Base-by-base conservation (phyloP, 805 yeast genomes). In the Osmozyma mogii region DNA sequence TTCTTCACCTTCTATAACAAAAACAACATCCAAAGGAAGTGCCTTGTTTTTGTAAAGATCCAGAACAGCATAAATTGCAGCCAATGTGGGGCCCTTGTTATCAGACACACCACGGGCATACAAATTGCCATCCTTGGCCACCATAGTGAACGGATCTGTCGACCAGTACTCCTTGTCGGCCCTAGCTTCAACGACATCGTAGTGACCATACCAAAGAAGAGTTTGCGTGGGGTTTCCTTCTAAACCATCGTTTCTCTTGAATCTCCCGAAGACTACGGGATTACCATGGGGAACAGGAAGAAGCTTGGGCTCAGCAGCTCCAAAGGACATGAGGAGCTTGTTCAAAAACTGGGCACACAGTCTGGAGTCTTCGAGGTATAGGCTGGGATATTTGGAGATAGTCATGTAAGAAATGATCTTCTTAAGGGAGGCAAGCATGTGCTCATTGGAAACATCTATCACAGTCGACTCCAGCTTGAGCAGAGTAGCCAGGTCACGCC, bases 31-130 rank as follows among this genome's bases (percentile, higher is more conserved):
- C 26, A 78, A 68, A 5, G 64, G 60, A 13, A 92, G 64, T 25
- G 70, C 54, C 0, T 65, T 58, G 8, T 59, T 54, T 17, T 70
- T 70, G 31, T 58, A 58, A 9, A 85, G 55, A 30, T 82, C 84
- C 0, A 92, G 88, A 12, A 82, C 94, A 0, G 95, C 84, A 55
- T 76, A 87, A 3, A 89, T 68, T 0, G 96, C 79, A 2, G 96
- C 94, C 9, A 87, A 56, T 6, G 82, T 60, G 0, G 98, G 98
- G 0, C 98, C 98, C 52, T 89, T 89, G 53, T 89, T 92, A 49
- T 89, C 98, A 26, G 92, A 76, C 0, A 81, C 92, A 34, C 98
- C 98, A 49, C 98, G 70, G 2, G 89, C 97, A 45, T 83, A 82
- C 35, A 89, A 49, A 44, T 79, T 85, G 0, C 97, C 97, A 50